These are phyloP conservation scores for Plicaturopsis crispa DNA, from an alignment of 768 basidiomycete genomes.

Conservation along the genomic window DNA sequence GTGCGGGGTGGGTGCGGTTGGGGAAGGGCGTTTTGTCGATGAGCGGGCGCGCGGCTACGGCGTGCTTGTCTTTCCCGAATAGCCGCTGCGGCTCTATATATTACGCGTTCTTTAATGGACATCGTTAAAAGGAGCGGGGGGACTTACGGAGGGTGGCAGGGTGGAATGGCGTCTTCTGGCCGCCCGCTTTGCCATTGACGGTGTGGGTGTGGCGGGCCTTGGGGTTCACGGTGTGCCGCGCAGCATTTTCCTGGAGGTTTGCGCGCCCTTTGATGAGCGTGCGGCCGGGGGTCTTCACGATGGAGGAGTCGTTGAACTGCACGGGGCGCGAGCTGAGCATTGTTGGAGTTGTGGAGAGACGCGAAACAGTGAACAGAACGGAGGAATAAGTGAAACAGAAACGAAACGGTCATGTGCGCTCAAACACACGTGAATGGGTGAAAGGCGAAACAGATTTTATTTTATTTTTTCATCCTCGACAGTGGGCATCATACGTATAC, in stretches of 20 bases:
- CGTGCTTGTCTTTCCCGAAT: conserved; percentile 13
- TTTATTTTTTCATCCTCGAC: too few species aligned
- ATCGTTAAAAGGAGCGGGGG: neutral
- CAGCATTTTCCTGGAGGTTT: conserved; percentile 24
- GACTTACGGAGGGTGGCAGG: conserved; percentile 21
- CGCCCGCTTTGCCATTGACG: conserved; percentile 13
- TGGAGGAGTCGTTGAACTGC: conserved; percentile 6
- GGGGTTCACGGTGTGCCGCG: conserved; percentile 12
- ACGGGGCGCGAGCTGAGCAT: conserved; percentile 20
- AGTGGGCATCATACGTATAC: too few species aligned
- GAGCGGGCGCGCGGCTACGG: conserved; percentile 35
- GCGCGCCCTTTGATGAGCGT: conserved; percentile 24
- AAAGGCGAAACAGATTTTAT: too few species aligned
- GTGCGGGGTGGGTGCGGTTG: conserved; percentile 37
- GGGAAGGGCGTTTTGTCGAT: conserved; percentile 74
- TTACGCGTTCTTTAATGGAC: conserved; percentile 6
- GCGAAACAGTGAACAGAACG: neutral
- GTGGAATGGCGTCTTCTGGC: conserved; percentile 27
- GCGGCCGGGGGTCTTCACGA: conserved; percentile 31
- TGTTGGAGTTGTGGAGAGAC: too few species aligned
- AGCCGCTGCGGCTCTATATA: conserved; percentile 14
- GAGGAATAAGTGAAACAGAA: neutral
- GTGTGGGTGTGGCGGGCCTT: conserved; percentile 18
- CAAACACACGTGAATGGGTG: too few species aligned
- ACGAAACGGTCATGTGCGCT: too few species aligned